Evolutionary conservation across 1,284 basidiomycete genomes (phyloP), one percentile per base, ranked within the genome.

Genomic region (Pulveroboletus sp.): DNA sequence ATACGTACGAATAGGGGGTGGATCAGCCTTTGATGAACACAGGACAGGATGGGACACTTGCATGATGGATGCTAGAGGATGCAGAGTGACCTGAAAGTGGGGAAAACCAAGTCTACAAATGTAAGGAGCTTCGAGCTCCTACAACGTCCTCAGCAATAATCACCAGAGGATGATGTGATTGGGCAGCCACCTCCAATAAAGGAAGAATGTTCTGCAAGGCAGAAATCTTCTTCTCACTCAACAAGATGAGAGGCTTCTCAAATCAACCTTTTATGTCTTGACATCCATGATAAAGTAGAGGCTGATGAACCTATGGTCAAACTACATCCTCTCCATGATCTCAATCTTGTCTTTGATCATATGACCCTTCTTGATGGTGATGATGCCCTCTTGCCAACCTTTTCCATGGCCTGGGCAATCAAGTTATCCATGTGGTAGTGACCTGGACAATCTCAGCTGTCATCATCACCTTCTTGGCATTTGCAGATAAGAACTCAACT

Each of bases 381-480:
- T 98, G 73, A 98, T 96, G 75, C 96, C 96, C 78, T 99, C 96
- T 98, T 98, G 74, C 96, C 96, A 61, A 98, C 96, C 77, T 98
- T 98, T 79, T 98, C 96, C 96, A 98, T 98, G 4, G 96, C 96
- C 72, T 95, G 94, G n/a, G 96, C 95, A 75, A 98, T 98, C 70
- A 99, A 85, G 74, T 90, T 87, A 54, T 96, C 96, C 65, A 99
- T 85, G 74, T 55, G 67, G 96, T 99, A 20, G 96, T 96, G 61
- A 99, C 96, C 76, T 95, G 92, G 24, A 96, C 94, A 70, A 99
- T 98, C 80, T 99, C 96, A 50, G 94, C 93, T 18, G 91, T 94
- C 43, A 96, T 99, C 65, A 96, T 99, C 77, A 99, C 94, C 48
- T 89, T 92, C 72, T 95, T 91, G 69, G 97, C 89, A 77, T 98